Evolutionary conservation across 78 protist genomes (phyloP).

Genomic region (Dictyostelium firmibasis): DNA sequence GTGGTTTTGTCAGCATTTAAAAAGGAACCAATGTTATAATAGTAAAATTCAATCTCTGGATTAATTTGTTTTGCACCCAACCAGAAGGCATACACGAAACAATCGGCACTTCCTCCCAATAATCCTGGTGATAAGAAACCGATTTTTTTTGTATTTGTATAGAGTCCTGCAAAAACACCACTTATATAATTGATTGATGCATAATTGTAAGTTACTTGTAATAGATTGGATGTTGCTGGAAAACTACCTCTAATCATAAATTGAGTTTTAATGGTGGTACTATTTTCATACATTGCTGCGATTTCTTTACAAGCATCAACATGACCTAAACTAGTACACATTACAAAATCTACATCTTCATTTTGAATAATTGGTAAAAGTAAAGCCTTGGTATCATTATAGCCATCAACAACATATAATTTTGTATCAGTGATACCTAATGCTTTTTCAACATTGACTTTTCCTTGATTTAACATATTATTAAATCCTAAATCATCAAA

Average conservation of each 20-base stretch:
- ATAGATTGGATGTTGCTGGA: background rate
- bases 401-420: background rate
- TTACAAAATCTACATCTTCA: background rate
- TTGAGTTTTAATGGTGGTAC: background rate
- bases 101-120: background rate
- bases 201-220: background rate
- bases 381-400: background rate
- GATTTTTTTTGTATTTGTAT: background rate
- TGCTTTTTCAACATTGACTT: background rate
- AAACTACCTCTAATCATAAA: constrained; percentile 14
- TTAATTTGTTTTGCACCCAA: background rate
- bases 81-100: background rate
- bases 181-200: background rate
- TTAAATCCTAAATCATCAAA: constrained; percentile 47
- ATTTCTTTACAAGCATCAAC: background rate
- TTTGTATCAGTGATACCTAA: background rate
- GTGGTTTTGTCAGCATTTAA: background rate
- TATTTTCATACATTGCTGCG: background rate
- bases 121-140: constrained; percentile 10
- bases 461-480: constrained; percentile 24
- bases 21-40: constrained; percentile 28
- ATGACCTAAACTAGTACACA: background rate
- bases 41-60: background rate
- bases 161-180: constrained; percentile 37
- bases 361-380: background rate